Conservation (phyloP, 1,284 basidiomycete species). For the Irpex sp. region DNA sequence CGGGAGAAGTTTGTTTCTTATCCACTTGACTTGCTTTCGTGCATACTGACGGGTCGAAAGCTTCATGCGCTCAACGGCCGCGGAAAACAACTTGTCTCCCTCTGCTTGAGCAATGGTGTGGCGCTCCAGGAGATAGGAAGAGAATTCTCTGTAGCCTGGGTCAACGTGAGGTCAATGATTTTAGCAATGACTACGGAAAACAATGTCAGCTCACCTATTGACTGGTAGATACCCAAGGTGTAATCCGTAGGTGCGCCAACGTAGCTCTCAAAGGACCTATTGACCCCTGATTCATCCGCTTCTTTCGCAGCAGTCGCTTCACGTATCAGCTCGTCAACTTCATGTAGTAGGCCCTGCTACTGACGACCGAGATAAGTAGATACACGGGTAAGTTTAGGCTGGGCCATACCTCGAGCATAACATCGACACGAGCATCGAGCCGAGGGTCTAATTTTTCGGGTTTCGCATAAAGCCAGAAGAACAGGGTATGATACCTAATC, state of each 20-base stretch:
- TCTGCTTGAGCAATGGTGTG: conserved; percentile 19
- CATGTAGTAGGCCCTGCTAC: conserved; percentile 81
- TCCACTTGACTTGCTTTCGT: conserved; percentile 90
- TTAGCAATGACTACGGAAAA: not conserved
- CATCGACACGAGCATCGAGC: conserved; percentile 80
- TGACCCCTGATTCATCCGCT: not conserved
- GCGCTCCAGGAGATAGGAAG: conserved; percentile 50
- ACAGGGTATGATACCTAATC: conserved; percentile 75
- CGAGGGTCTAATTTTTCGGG: conserved; percentile 61
- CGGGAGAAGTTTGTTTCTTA: conserved; percentile 87
- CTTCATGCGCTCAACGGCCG: conserved; percentile 81
- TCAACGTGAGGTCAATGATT: not conserved
- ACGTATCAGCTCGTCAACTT: conserved; percentile 58
- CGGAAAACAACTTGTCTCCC: conserved; percentile 44
- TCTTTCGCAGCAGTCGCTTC: conserved; percentile 27
- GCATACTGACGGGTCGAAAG: conserved; percentile 89
- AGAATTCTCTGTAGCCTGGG: conserved; percentile 90
- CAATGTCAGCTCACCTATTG: conserved; percentile 65
- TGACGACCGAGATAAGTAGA: conserved; percentile 12
- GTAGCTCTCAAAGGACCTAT: not conserved
- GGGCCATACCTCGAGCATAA: conserved; percentile 76
- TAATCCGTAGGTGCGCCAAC: conserved; percentile 44
- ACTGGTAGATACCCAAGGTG: conserved; percentile 88
- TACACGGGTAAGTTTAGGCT: not conserved
- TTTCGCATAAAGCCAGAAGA: conserved; percentile 91